Base-by-base conservation (phyloP, 1,284 basidiomycete genomes). In the Puccinia triticina region DNA sequence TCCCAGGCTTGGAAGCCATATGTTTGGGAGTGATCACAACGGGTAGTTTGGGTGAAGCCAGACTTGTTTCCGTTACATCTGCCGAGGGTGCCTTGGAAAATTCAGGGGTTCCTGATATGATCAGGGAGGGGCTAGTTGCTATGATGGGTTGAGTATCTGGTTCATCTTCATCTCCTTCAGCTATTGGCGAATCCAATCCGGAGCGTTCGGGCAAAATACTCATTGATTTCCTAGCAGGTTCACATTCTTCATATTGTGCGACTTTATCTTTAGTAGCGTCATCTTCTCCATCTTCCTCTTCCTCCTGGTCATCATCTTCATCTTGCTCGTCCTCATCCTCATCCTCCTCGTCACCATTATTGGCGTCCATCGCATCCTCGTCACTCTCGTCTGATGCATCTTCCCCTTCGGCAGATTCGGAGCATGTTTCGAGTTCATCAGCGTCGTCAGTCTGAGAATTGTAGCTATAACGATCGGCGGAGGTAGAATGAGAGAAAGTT, bases 401-500 rank as follows among this genome's bases (percentile, higher is more conserved):
- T 5, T 75, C 73, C 2, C 43, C 40, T 75, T 59, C 73, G 34
- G 50, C 40, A 29, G 53, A 75, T 55, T 75, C 78, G 82, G 83
- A 82, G 76, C 55, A 43, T 91, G 89, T 84, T 91, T 90, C 29
- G 93, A 92, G 29, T 90, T 90, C 84, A 90, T 74, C 72, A 16
- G 50, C 29, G 14, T 55, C 72, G 40, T 74, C 55, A 32, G 55
- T 75, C 46, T 75, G 53, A n/a, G 73, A 75, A 40, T 46, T 57
- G 55, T 34, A 75, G 53, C 73, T 75, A 43, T 18, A 75, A n/a
- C 29, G 69, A 55, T 32, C 67, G n/a, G 32, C 34, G n/a, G 53
- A 18, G 55, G 18, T 67, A 50, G 40, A 21, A 67, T 40, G 67
- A 74, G 79, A 72, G 34, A 59, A 82, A 0, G 53, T 23, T 53